Percentiles rank a stretch among this genome's conserved stretches.
Conservation (phyloP, 1,284 basidiomycete genomes). For the Serendipita sp. region DNA sequence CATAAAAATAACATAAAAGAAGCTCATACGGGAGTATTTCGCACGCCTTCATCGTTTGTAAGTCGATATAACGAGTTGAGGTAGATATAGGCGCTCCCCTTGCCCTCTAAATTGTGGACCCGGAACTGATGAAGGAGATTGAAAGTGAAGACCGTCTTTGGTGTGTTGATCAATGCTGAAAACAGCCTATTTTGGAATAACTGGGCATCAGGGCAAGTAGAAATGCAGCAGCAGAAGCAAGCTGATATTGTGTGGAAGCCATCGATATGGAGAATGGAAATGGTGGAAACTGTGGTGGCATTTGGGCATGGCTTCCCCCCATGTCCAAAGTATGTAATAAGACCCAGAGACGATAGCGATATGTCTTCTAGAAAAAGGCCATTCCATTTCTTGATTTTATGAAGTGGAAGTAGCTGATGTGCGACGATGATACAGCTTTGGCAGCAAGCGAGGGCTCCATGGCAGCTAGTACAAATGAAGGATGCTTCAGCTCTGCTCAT, state of each 20-base stretch:
- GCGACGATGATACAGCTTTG: not conserved
- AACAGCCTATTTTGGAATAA: not conserved
- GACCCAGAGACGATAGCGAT: not conserved
- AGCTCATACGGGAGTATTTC: not conserved
- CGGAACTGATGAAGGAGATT: not conserved
- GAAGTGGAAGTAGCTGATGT: not conserved
- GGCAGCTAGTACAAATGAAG: not conserved
- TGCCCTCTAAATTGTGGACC: not conserved
- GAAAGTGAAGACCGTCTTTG: constrained; percentile 3
- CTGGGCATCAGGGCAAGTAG: not conserved
- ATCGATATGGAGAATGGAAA: not conserved
- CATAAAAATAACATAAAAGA: not conserved
- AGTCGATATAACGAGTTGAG: not conserved
- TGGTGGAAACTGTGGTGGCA: not conserved
- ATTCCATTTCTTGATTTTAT: constrained; percentile 7
- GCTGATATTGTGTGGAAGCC: not conserved
- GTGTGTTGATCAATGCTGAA: not conserved
- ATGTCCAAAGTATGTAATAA: constrained; percentile 12
- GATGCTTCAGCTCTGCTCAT: not conserved
- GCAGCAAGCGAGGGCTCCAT: not conserved
- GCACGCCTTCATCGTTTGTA: not conserved
- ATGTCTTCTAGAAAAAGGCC: not conserved
- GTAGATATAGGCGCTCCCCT: not conserved
- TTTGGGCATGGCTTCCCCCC: not conserved
- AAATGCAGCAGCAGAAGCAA: not conserved